Percentiles rank a stretch among this genome's conserved stretches.
These are phyloP conservation scores for Debaryomyces singareniensis DNA, from an alignment of 1,139 yeast genomes.

Conservation along the genomic window DNA sequence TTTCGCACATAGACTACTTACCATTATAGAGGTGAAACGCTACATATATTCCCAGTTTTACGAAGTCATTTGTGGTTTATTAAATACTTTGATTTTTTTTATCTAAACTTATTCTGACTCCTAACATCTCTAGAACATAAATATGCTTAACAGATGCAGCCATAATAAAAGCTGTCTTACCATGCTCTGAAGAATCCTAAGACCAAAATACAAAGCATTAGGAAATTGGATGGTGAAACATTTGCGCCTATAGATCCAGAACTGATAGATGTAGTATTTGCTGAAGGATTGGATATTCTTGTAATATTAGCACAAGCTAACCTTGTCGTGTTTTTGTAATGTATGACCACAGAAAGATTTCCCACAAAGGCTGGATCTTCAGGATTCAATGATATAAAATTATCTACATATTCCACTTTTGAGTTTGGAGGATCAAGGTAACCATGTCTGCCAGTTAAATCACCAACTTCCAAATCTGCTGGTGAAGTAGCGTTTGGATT, in stretches of 20 bases:
- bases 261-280: slow-evolving; percentile 5
- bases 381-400: slow-evolving; percentile 33
- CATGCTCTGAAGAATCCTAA: no score
- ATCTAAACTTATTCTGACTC: no score
- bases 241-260: slow-evolving; percentile 8
- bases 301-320: slow-evolving; percentile 38
- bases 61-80: no score
- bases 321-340: slow-evolving; percentile 26
- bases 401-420: slow-evolving; percentile 24
- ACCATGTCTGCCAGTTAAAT: slow-evolving; percentile 40
- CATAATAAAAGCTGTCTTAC: no score
- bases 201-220: no score
- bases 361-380: slow-evolving; percentile 30
- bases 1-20: neutral
- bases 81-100: no score
- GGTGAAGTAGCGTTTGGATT: slow-evolving; percentile 17
- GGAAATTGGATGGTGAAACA: no score
- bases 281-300: slow-evolving; percentile 6
- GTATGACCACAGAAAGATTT: slow-evolving; percentile 32
- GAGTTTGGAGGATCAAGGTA: slow-evolving; percentile 19
- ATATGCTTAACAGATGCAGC: no score
- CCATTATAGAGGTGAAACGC: no score
- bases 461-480: slow-evolving; percentile 30
- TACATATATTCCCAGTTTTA: no score
- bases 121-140: no score